These are phyloP conservation scores for Massarina eburnea DNA, from an alignment of 2,329 filamentous ascomycete genomes.

Conservation along the genomic window DNA sequence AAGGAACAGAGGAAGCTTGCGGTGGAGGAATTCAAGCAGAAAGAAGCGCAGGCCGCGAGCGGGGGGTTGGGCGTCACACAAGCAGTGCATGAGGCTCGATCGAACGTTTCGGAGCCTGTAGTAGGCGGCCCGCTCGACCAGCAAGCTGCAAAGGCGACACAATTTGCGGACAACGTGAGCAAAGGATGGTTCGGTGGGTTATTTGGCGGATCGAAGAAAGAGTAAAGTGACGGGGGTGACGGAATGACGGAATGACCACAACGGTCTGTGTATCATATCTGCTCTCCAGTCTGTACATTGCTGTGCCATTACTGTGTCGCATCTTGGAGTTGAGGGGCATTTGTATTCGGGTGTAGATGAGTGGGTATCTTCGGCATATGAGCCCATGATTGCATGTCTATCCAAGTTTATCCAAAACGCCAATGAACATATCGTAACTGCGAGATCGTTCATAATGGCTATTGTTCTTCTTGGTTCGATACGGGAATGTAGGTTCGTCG, in stretches of 20 bases:
- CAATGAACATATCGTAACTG: neutral
- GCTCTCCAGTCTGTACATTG: conserved; percentile 34
- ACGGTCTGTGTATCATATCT: conserved; percentile 33
- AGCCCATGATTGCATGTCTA: conserved; percentile 27
- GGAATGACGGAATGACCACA: too few species aligned
- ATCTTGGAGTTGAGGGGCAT: conserved; percentile 33
- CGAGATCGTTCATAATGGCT: neutral
- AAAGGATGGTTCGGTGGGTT: conserved; percentile 52
- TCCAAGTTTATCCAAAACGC: conserved; percentile 7
- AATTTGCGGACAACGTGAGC: conserved; percentile 36
- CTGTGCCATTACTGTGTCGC: conserved; percentile 38
- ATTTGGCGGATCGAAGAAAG: conserved; percentile 41
- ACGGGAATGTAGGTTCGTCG: conserved; percentile 56
- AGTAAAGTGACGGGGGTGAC: conserved; percentile 14
- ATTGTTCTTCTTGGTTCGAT: conserved; percentile 39
- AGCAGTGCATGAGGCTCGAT: conserved; percentile 37
- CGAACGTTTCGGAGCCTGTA: conserved; percentile 19
- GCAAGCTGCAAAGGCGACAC: conserved; percentile 44
- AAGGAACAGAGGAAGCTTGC: conserved; percentile 37
- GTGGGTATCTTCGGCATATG: conserved; percentile 30
- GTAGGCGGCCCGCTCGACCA: conserved; percentile 51
- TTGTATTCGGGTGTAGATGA: conserved; percentile 20
- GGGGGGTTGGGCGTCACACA: conserved; percentile 27
- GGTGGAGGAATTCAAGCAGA: conserved; percentile 32
- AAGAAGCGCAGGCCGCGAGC: conserved; percentile 22